Evolutionary conservation across 2,329 filamentous ascomycete genomes (phyloP), one percentile per base, ranked within the genome.

Genomic region (Neopestalotiopsis clavispora): DNA sequence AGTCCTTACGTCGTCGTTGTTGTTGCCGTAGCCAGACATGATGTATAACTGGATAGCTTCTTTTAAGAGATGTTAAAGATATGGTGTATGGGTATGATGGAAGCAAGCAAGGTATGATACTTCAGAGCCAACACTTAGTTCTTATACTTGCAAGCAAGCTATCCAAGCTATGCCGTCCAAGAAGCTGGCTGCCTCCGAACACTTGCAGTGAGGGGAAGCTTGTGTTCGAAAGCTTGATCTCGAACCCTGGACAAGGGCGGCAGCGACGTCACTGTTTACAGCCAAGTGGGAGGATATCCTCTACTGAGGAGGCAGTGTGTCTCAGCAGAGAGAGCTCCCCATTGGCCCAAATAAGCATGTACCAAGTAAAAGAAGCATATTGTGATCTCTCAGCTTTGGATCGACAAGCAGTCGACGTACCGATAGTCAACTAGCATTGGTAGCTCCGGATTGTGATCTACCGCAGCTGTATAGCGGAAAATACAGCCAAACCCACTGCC

Each of bases 11-110:
- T 78, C 74, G 72, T 80, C 78, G 80, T 84, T 80, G 80, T 84
- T 80, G 79, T 82, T 79, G 69, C 80, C 77, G 75, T 80, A 78
- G 81, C 83, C 85, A 81, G 84, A 86, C 84, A 86, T 78, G 28
- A 45, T 76, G 72, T 70, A 63, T 45, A 23, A 14, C 7, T 63
- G n/a, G 30, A 34, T 28, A 30, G 32, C 13, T 49, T 65, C 49
- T 65, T 30, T 63, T 3, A 20, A n/a, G 12, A 5, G 13, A 23
- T 63, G 30, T 12, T 20, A 7, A 13, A 63, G 20, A 38, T 38
- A 34, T 63, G 4, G 30, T 20, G 30, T 62, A 30, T 62, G 34
- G 32, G 32, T 28, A 38, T 62, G 6, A 23, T 30, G 20, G 57
- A 28, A 4, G 57, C 14, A 4, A 28, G 12, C 30, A 23, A 32